These are phyloP conservation scores for Hymenoscyphus albidus DNA, from an alignment of 2,329 filamentous ascomycete genomes.

Conservation along the genomic window DNA sequence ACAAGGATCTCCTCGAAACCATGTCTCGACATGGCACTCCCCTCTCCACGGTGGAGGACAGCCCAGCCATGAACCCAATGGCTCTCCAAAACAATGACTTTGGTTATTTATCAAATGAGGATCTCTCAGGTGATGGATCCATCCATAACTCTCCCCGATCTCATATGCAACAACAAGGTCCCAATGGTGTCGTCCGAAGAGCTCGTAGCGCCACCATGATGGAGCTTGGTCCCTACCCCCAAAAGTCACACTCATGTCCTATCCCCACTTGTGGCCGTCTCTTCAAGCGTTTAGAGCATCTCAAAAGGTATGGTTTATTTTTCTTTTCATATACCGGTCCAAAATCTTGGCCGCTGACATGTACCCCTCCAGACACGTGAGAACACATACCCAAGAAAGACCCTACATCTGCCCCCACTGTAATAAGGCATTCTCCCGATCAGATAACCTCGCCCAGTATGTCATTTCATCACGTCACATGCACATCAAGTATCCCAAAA, in stretches of 20 bases:
- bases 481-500: conserved; percentile 19
- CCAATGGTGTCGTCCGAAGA: conserved; percentile 76
- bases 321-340: conserved; percentile 35
- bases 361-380: conserved; percentile 74
- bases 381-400: conserved; percentile 98
- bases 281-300: conserved; percentile 98
- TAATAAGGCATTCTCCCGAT: conserved; percentile 97
- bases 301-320: conserved; percentile 79
- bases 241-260: conserved; percentile 98
- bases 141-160: conserved; percentile 57
- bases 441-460: conserved; percentile 98
- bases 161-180: conserved; percentile 57
- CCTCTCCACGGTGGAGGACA: conserved; percentile 77
- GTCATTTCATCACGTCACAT: conserved; percentile 34
- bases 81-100: conserved; percentile 69
- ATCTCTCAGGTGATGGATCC: conserved; percentile 55
- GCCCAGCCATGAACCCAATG: conserved; percentile 68
- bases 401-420: conserved; percentile 97
- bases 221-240: conserved; percentile 93
- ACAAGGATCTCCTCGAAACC: conserved; percentile 69
- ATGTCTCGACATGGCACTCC: conserved; percentile 91
- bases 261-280: conserved; percentile 95
- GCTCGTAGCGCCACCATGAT: conserved; percentile 93
- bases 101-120: conserved; percentile 58
- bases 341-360: conserved; percentile 47